Conservation (phyloP, 2,329 filamentous ascomycete genomes). For the Lachnellula arida region DNA sequence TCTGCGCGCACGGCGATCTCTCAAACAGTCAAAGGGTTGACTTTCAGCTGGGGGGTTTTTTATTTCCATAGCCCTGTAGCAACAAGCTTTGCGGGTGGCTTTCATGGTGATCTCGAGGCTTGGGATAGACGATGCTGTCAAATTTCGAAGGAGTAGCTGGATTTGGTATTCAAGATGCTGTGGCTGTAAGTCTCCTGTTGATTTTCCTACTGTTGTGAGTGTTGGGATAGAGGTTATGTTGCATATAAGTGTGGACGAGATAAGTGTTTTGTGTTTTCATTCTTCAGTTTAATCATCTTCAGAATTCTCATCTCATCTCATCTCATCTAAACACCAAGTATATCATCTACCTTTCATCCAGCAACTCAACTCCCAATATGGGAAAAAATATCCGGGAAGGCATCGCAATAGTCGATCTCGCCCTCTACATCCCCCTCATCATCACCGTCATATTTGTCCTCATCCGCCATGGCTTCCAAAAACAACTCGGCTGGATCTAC, state of each 20-base stretch:
- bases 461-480: slow-evolving; percentile 25
- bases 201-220: neutral
- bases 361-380: neutral
- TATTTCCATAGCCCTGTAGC: no score
- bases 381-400: slow-evolving; percentile 13
- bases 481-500: slow-evolving; percentile 34
- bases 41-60: no score
- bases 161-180: neutral
- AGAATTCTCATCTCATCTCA: neutral
- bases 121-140: neutral
- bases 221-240: neutral
- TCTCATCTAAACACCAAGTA: neutral
- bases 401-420: slow-evolving; percentile 25
- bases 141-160: neutral
- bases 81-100: neutral
- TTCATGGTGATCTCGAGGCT: neutral
- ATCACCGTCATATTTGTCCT: slow-evolving; percentile 19
- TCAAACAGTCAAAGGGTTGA: no score
- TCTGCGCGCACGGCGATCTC: no score
- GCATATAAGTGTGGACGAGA: neutral
- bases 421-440: slow-evolving; percentile 25
- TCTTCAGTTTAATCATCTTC: neutral
- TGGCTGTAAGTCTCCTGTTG: no score
- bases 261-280: neutral
- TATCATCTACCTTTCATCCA: neutral